Evolutionary conservation across 1,284 basidiomycete genomes (phyloP).

Genomic region (Microstroma glucosiphilum): DNA sequence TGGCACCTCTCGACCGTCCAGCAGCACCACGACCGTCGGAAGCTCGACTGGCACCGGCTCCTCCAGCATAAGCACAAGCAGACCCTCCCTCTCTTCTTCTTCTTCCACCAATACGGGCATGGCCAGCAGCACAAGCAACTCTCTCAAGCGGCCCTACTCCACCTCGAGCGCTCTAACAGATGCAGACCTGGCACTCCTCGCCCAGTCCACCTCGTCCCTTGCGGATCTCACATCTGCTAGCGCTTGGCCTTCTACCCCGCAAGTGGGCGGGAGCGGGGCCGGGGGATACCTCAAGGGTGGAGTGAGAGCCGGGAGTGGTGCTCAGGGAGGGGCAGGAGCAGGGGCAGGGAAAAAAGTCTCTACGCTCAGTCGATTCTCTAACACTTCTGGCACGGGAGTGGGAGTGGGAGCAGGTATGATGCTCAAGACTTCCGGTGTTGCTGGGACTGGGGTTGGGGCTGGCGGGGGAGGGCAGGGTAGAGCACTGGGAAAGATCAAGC

Average conservation of each 20-base stretch:
- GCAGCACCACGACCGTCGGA: not conserved
- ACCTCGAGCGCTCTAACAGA: not conserved
- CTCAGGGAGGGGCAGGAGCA: not conserved
- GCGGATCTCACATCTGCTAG: constrained; percentile 1
- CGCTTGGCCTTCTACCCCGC: constrained; percentile 1
- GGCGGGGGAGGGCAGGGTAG: no score
- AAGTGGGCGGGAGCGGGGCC: not conserved
- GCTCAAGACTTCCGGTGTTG: no score
- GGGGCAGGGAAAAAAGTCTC: not conserved
- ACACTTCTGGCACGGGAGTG: no score
- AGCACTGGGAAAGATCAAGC: no score
- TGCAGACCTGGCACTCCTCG: not conserved
- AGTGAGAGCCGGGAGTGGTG: not conserved
- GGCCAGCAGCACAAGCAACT: not conserved
- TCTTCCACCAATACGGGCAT: not conserved
- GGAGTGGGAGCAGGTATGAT: no score
- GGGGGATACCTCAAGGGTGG: not conserved
- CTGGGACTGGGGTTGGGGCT: no score
- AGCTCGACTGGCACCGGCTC: not conserved
- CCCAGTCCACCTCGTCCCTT: not conserved
- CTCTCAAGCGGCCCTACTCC: not conserved
- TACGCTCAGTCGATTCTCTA: not conserved
- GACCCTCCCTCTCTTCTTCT: not conserved
- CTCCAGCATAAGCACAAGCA: not conserved
- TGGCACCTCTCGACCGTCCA: not conserved